Conservation (phyloP, 2,329 filamentous ascomycete genomes). For the Teratosphaeria epicoccoides region DNA sequence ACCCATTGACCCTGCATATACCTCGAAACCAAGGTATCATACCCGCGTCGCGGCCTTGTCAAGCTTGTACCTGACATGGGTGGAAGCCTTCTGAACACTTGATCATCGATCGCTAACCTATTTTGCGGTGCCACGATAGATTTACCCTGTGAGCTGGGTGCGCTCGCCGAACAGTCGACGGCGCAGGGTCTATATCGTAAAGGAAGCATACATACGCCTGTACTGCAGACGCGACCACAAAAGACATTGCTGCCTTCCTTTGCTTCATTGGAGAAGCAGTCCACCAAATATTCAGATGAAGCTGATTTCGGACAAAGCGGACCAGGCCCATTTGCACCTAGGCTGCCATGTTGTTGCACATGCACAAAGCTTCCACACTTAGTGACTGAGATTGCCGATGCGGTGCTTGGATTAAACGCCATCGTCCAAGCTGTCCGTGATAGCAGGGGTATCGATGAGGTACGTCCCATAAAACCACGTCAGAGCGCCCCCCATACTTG, state of each 20-base stretch:
- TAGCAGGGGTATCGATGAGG: slow-evolving; percentile 4
- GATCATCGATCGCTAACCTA: background rate
- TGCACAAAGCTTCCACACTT: slow-evolving; percentile 15
- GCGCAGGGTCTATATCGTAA: background rate
- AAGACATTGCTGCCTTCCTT: slow-evolving; percentile 18
- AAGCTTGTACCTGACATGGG: slow-evolving; percentile 4
- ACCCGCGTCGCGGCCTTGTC: background rate
- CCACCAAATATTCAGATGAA: slow-evolving; percentile 8
- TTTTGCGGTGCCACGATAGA: slow-evolving; percentile 2
- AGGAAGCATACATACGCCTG: background rate
- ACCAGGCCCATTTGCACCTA: slow-evolving; percentile 11
- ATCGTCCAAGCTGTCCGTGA: slow-evolving; percentile 10
- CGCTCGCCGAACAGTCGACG: background rate
- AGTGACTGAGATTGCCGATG: slow-evolving; percentile 16
- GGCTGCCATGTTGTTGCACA: slow-evolving; percentile 11
- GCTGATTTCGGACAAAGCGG: slow-evolving; percentile 10
- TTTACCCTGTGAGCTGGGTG: background rate
- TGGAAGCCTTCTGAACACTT: background rate
- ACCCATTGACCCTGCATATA: slow-evolving; percentile 14
- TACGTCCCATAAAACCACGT: slow-evolving; percentile 1
- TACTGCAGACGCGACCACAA: slow-evolving; percentile 1
- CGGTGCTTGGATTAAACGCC: slow-evolving; percentile 16
- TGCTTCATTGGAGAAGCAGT: slow-evolving; percentile 14
- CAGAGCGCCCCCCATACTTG: background rate
- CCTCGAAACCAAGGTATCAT: slow-evolving; percentile 10